These are phyloP conservation scores for Fusarium sp. DNA, from an alignment of 2,329 filamentous ascomycete genomes.

Conservation along the genomic window DNA sequence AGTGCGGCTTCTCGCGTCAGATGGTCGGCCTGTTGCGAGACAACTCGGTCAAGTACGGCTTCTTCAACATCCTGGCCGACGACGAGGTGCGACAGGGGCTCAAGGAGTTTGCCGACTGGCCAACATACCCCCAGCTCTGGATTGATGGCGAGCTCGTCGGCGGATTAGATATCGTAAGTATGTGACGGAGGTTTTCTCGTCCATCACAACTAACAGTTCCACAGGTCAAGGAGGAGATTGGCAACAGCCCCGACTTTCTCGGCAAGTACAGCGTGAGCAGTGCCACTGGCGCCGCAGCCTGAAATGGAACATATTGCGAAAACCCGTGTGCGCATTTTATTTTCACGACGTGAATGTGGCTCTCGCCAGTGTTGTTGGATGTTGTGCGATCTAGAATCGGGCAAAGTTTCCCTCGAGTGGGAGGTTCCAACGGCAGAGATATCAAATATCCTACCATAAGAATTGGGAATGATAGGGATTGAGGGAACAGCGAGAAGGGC, in stretches of 20 bases:
- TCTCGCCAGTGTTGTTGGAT: slow-evolving; percentile 9
- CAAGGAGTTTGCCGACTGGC: slow-evolving; percentile 99
- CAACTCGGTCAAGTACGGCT: slow-evolving; percentile 94
- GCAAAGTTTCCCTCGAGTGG: slow-evolving; percentile 7
- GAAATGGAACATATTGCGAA: slow-evolving; percentile 40
- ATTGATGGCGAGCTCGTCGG: slow-evolving; percentile 91
- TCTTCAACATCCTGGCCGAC: slow-evolving; percentile 98
- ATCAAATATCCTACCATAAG: slow-evolving; percentile 4
- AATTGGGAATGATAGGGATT: slow-evolving; percentile 1
- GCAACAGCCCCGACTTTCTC: slow-evolving; percentile 87
- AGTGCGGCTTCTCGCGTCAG: slow-evolving; percentile 95
- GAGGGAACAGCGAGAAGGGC: slow-evolving; percentile 10
- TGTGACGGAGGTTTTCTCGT: neutral
- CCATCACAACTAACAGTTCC: slow-evolving; percentile 39
- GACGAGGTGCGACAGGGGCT: slow-evolving; percentile 96
- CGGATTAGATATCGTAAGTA: slow-evolving; percentile 92
- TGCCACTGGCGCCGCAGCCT: slow-evolving; percentile 58
- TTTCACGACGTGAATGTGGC: slow-evolving; percentile 26
- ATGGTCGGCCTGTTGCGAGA: slow-evolving; percentile 89
- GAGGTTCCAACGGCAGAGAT: slow-evolving; percentile 11
- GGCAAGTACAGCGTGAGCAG: slow-evolving; percentile 76
- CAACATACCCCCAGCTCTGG: slow-evolving; percentile 97
- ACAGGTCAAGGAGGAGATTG: slow-evolving; percentile 94
- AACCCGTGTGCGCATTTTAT: slow-evolving; percentile 19
- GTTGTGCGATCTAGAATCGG: slow-evolving; percentile 8